Conservation (phyloP, 208 protist genomes). For the Trypanosoma vivax region DNA sequence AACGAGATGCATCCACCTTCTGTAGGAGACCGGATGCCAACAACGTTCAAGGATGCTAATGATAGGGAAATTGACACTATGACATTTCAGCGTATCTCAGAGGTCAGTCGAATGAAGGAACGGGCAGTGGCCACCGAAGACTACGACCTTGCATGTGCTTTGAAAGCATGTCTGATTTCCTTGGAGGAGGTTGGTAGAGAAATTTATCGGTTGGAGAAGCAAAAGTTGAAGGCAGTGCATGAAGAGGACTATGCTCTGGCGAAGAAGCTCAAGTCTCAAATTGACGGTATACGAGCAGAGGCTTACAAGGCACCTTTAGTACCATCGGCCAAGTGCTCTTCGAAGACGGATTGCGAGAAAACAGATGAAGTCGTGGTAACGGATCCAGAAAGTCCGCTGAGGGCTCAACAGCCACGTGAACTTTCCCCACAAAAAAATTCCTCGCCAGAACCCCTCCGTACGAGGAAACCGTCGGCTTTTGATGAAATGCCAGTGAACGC, state of each 20-base stretch:
- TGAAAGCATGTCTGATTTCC: slow-evolving; percentile 54
- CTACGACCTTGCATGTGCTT: slow-evolving; percentile 72
- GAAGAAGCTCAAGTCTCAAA: slow-evolving; percentile 74
- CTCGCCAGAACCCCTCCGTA: neutral
- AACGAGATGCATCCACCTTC: slow-evolving; percentile 73
- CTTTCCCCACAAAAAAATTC: slow-evolving; percentile 1
- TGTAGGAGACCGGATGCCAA: slow-evolving; percentile 1
- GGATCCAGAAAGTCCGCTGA: neutral
- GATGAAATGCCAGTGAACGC: slow-evolving; percentile 65
- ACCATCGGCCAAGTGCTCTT: neutral
- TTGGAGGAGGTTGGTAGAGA: slow-evolving; percentile 35
- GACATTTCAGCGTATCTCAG: slow-evolving; percentile 26
- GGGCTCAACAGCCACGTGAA: neutral
- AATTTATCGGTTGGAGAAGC: slow-evolving; percentile 50
- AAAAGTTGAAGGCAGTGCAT: slow-evolving; percentile 62
- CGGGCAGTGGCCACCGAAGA: slow-evolving; percentile 77
- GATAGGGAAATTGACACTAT: slow-evolving; percentile 20
- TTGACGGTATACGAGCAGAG: slow-evolving; percentile 41
- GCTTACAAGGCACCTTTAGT: slow-evolving; percentile 15
- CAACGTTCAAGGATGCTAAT: slow-evolving; percentile 9
- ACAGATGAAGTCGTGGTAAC: too few species aligned
- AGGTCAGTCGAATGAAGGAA: slow-evolving; percentile 57
- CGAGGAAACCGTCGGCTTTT: slow-evolving; percentile 9
- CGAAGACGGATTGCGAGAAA: too few species aligned
- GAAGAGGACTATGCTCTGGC: slow-evolving; percentile 74